A percentile compares a stretch with the other conserved stretches of the same genome.
These are phyloP conservation scores for Punica granatum DNA, from an alignment of 345 rosid genomes.

Conservation along the genomic window DNA sequence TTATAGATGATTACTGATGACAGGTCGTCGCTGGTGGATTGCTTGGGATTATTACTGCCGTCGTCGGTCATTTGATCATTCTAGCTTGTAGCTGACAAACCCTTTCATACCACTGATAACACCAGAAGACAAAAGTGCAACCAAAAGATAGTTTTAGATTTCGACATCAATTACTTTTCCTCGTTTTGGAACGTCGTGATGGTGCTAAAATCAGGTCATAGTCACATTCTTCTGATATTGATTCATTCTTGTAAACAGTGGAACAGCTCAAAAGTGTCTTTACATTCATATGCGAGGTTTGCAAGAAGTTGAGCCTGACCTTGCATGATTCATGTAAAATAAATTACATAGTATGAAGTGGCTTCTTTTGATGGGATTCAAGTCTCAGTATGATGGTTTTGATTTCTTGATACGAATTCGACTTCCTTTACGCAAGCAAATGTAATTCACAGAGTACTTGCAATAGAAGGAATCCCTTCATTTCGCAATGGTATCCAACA, in stretches of 20 bases:
- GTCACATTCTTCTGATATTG: background rate
- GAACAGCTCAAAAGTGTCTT: background rate
- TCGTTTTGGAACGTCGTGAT: background rate
- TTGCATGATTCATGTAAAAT: background rate
- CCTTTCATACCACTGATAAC: constrained; percentile 6
- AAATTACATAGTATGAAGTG: background rate
- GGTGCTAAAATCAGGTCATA: background rate
- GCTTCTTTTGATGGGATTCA: background rate
- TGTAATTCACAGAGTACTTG: too few relatives aligned
- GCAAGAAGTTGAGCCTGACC: background rate
- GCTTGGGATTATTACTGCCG: constrained; percentile 56
- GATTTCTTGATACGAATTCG: background rate
- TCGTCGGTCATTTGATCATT: constrained; percentile 45
- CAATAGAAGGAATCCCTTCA: too few relatives aligned
- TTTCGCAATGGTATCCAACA: too few relatives aligned
- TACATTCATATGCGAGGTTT: background rate
- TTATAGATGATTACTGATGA: background rate
- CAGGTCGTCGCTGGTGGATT: constrained; percentile 80
- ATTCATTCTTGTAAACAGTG: constrained; percentile 2
- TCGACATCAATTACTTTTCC: background rate
- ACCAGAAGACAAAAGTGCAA: background rate
- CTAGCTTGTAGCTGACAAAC: constrained; percentile 17
- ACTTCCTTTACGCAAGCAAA: too few relatives aligned
- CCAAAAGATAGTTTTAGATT: background rate
- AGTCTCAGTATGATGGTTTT: background rate